Evolutionary conservation across 2,329 filamentous ascomycete genomes (phyloP), one percentile per base, ranked within the genome.

Genomic region (Cercospora brassicicola): DNA sequence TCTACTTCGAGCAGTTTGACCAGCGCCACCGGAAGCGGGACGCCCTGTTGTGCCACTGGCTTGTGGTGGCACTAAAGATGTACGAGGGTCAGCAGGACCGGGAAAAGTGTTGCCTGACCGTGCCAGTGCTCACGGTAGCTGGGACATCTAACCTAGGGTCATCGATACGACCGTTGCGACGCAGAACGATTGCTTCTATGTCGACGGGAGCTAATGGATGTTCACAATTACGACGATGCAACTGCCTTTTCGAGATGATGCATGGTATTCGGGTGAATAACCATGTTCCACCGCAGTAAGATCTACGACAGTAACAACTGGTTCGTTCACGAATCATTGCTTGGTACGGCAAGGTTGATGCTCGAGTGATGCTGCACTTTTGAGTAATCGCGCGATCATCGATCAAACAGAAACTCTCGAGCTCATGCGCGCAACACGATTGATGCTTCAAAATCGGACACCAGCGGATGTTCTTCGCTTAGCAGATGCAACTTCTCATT

Each of bases 381-480:
- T 51, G 45, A 51, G 45, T 20, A 20, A 36, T 59, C 30, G 18
- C 20, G 33, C 56, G 26, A 31, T 59, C 56, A 36, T n/a, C 31
- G 8, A 20, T n/a, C 6, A 15, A 39, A 48, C 20, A 39, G 7
- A 26, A 20, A 51, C 9, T 23, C 20, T 51, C 45, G 9, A 23
- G 45, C 45, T 51, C 45, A 23, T 20, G 18, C n/a, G 31, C 23
- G 31, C 59, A 26, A 62, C 39, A 51, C 39, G 15, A 62, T 62
- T 62, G 59, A 39, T 62, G 59, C 36, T 28, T n/a, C n/a, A n/a
- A 10, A 10, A 26, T 45, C 59, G 39, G 59, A 31, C 59, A 20
- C 59, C 36, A 62, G 59, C 39, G 59, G 59, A 48, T 62, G 59
- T 62, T 13, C 59, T 48, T 62, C 59, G 36, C 36, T 26, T 10